Base-by-base conservation (phyloP, 2,329 filamentous ascomycete genomes). In the Amphichorda felina region DNA sequence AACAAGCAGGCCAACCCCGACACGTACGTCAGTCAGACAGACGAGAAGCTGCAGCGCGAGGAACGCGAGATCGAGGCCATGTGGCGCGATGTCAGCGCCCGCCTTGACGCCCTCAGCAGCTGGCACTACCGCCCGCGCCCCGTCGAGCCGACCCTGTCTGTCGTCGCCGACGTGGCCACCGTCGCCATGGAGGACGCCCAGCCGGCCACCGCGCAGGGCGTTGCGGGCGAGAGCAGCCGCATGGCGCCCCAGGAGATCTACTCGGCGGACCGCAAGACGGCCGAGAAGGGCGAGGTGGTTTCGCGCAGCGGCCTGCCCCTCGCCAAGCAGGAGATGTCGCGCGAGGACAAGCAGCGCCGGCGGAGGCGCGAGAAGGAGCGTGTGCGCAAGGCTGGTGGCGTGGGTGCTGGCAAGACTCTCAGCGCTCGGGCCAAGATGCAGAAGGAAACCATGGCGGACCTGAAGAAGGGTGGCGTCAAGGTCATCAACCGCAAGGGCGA, bases 41-140 rank as follows among this genome's bases (percentile, higher is more conserved):
- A 93, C 49, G 85, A 91, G 59, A 89, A 88, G 59, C 62, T 86
- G 17, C 75, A 75, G 45, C 81, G 79, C 41, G 84, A 93, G 50
- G 86, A 95, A 58, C 71, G 74, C 39, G 87, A 94, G 53, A 82
- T 96, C 36, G 77, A 81, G 48, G 68, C 67, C 21, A 64, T 95
- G 49, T 98, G 91, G 87, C 82, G 76, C 46, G 80, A 83, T 25
- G 70, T 95, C 36, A 79, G 73, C 50, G 73, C 72, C 31, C 83
- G 85, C 42, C 76, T 98, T 37, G 91, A 98, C 58, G 76, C 84
- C 18, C 75, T 98, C 43, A 88, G 79, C 58, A 94, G 83, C 55
- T 94, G 86, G 79, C 83, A 95, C 61, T 95, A 94, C 72, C 88
- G 85, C 58, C 91, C 91, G 36, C 93, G 88, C 63, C 79, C 84